Evolutionary conservation across 2,329 filamentous ascomycete genomes (phyloP), one percentile per base, ranked within the genome.

Genomic region (Colletotrichum tropicale): DNA sequence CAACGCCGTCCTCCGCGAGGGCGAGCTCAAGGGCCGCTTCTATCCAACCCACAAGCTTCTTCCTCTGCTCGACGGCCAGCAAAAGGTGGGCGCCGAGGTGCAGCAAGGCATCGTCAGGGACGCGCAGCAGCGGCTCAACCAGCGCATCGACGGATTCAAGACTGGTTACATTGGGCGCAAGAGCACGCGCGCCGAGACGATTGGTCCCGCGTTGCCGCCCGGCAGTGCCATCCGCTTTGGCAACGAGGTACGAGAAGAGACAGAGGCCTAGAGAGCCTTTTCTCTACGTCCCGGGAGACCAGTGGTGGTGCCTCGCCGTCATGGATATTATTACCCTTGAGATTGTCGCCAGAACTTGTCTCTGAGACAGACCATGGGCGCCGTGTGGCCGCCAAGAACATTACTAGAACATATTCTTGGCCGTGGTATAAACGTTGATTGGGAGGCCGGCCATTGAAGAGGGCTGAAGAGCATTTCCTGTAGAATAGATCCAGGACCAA

Each of bases 11-110:
- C 80, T 90, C 24, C 85, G 87, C 76, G 89, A 91, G 78, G 80
- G 81, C 16, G 84, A 85, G 26, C 85, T 92, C 66, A 85, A 86
- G 73, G 90, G 90, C 66, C 85, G 90, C n/a, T 91, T 91, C 82
- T 92, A 92, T 82, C 88, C 90, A 18, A 89, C 88, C n/a, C 83
- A 87, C 73, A 85, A 86, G 74, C 84, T 92, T 43, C 88, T 90
- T 81, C 86, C 86, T 18, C 86, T 91, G 70, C 82, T 91, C 69
- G 68, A 75, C 43, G 72, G 73, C 30, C 65, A 68, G 26, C 32
- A 52, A 55, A 62, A 75, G n/a, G 85, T 89, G 55, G 83, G 84
- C 12, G 80, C 79, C 2, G 81, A 81, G 7, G 87, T 86, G 74
- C 81, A 86, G 55, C 81, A 83, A 48, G 85, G 86, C 55, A 80